A percentile compares a stretch with the other conserved stretches of the same genome.
Conservation (phyloP, 331 rosid species). For the Malus hybrid region DNA sequence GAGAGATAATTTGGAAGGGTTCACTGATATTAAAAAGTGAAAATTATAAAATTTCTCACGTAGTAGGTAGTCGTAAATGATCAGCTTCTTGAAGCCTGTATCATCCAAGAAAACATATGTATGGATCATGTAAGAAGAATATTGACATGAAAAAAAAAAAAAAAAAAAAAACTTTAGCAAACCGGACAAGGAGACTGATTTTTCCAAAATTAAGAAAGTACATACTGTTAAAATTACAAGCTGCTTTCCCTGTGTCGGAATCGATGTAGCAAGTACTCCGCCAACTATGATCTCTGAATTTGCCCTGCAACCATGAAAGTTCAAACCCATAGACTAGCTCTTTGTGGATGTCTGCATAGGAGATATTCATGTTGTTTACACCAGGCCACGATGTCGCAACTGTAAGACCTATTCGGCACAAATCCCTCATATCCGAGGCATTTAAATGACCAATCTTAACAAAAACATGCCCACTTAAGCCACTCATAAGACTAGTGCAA, state of each 20-base stretch:
- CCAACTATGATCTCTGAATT: background rate
- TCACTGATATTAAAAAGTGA: too few relatives aligned
- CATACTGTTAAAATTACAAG: background rate
- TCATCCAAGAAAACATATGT: too few relatives aligned
- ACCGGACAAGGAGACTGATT: background rate
- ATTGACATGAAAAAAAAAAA: too few relatives aligned
- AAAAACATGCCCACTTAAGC: background rate
- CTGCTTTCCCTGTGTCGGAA: background rate
- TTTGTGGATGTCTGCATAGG: slow-evolving; percentile 1
- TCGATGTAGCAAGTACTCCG: background rate
- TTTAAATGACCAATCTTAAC: background rate
- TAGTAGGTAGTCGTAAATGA: too few relatives aligned
- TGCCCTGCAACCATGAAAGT: slow-evolving; percentile 14
- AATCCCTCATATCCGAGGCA: background rate
- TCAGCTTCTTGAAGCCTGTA: too few relatives aligned
- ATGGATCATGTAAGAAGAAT: too few relatives aligned
- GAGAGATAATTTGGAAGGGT: too few relatives aligned
- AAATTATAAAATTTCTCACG: too few relatives aligned
- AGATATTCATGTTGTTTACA: background rate
- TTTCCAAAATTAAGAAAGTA: too few relatives aligned
- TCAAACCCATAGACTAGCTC: slow-evolving; percentile 15
- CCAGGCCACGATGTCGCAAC: background rate
- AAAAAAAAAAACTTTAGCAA: too few relatives aligned
- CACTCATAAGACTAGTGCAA: background rate
- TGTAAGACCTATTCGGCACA: background rate